These are phyloP conservation scores for Nymphaea colorata DNA, from an alignment of 164 flowering plant genomes.

Conservation along the genomic window DNA sequence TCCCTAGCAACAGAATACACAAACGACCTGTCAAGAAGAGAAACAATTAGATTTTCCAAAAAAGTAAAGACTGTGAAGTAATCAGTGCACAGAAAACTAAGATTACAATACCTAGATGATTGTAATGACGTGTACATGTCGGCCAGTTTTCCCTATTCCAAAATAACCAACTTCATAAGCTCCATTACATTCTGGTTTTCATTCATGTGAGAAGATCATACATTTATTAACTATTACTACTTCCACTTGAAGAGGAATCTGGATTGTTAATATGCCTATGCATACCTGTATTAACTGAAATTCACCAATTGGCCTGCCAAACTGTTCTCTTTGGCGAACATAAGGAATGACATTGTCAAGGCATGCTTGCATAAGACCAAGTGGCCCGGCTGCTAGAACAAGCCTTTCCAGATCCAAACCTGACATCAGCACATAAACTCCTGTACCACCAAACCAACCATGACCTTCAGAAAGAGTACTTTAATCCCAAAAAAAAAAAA, in stretches of 20 bases:
- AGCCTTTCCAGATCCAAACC: conserved; percentile 97
- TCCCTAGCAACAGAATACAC: conserved; percentile 95
- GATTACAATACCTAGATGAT: conserved; percentile 62
- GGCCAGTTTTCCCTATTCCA: conserved; percentile 79
- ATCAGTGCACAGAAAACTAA: not conserved
- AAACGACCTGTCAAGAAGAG: conserved; percentile 54
- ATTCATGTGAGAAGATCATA: too few species aligned
- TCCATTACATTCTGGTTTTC: not conserved
- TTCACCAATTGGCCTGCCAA: conserved; percentile 91
- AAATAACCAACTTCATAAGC: not conserved
- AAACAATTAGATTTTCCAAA: not conserved
- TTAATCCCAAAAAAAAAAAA: too few species aligned
- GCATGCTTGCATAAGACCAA: conserved; percentile 98
- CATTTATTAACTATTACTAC: too few species aligned
- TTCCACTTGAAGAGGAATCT: not conserved
- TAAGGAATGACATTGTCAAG: conserved; percentile 91
- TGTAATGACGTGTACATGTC: conserved; percentile 96
- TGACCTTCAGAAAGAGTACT: not conserved
- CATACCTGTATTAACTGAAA: conserved; percentile 93
- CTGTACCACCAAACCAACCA: conserved; percentile 27
- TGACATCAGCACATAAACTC: conserved; percentile 97
- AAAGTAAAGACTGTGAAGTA: not conserved
- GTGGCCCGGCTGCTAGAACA: conserved; percentile 90
- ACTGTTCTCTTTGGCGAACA: conserved; percentile 78
- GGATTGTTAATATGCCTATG: not conserved